Evolutionary conservation across 208 protist species (phyloP).

Genomic region (Leishmania lainsoni): DNA sequence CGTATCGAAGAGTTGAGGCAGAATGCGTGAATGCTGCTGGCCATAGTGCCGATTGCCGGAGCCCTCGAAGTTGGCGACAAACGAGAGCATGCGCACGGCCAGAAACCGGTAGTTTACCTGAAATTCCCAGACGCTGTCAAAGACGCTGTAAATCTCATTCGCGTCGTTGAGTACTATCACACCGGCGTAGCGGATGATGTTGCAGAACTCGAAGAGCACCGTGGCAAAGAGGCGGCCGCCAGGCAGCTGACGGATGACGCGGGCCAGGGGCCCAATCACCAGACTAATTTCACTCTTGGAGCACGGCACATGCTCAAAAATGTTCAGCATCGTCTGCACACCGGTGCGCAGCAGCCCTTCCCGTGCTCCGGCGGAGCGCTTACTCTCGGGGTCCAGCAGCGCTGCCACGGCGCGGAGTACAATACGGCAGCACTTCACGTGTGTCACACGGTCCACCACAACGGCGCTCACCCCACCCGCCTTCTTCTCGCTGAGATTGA

Average conservation of each 20-base stretch:
- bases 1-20: constrained; percentile 78
- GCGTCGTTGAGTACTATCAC: constrained; percentile 45
- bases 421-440: constrained; percentile 75
- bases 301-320: constrained; percentile 68
- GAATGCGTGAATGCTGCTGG: constrained; percentile 43
- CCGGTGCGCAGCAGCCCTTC: constrained; percentile 57
- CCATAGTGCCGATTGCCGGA: constrained; percentile 48
- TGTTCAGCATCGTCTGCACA: constrained; percentile 80
- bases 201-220: constrained; percentile 73
- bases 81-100: constrained; percentile 72
- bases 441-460: constrained; percentile 46
- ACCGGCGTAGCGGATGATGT: constrained; percentile 70
- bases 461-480: constrained; percentile 22
- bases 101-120: constrained; percentile 72
- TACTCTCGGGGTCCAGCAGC: constrained; percentile 59
- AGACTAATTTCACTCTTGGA: constrained; percentile 62
- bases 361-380: constrained; percentile 41
- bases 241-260: constrained; percentile 54
- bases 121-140: constrained; percentile 65
- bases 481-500: constrained; percentile 42
- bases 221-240: constrained; percentile 56
- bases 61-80: constrained; percentile 58
- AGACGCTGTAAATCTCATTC: constrained; percentile 58
- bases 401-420: constrained; percentile 65
- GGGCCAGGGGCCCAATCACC: constrained; percentile 62